Evolutionary conservation across 2,329 filamentous ascomycete genomes (phyloP).

Genomic region (Neocatenulostroma microsporum): DNA sequence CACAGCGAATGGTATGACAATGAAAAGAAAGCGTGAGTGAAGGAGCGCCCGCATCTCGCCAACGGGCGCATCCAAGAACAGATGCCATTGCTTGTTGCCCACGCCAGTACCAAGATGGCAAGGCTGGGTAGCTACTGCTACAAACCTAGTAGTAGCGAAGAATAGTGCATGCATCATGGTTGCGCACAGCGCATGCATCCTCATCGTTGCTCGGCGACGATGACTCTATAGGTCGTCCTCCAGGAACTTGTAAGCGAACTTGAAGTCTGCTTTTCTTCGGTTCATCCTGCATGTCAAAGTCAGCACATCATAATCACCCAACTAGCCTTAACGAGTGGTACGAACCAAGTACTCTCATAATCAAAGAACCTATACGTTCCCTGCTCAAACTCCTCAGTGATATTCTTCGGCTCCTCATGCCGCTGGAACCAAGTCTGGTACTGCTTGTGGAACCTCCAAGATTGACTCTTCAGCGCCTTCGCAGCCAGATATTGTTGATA

Average conservation of each 20-base stretch:
- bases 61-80: too few species aligned
- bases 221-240: constrained; percentile 84
- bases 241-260: constrained; percentile 95
- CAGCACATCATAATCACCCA: too few species aligned
- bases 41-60: too few species aligned
- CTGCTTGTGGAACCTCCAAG: constrained; percentile 98
- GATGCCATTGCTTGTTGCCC: too few species aligned
- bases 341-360: constrained; percentile 97
- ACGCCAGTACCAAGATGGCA: too few species aligned
- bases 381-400: constrained; percentile 97
- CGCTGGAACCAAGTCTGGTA: constrained; percentile 99
- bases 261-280: constrained; percentile 92
- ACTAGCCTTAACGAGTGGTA: constrained; percentile 18
- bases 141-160: too few species aligned
- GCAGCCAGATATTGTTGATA: constrained; percentile 94
- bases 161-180: too few species aligned
- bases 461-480: constrained; percentile 95
- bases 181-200: too few species aligned
- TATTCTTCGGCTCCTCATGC: constrained; percentile 96
- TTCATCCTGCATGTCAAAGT: constrained; percentile 73
- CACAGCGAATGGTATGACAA: too few species aligned
- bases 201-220: too few species aligned
- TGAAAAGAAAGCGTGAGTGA: too few species aligned
- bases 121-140: too few species aligned
- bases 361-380: constrained; percentile 99